A percentile compares a stretch with the other conserved stretches of the same genome.
Conservation (phyloP, 2,329 filamentous ascomycete genomes). For the Tolypocladium tropicale region DNA sequence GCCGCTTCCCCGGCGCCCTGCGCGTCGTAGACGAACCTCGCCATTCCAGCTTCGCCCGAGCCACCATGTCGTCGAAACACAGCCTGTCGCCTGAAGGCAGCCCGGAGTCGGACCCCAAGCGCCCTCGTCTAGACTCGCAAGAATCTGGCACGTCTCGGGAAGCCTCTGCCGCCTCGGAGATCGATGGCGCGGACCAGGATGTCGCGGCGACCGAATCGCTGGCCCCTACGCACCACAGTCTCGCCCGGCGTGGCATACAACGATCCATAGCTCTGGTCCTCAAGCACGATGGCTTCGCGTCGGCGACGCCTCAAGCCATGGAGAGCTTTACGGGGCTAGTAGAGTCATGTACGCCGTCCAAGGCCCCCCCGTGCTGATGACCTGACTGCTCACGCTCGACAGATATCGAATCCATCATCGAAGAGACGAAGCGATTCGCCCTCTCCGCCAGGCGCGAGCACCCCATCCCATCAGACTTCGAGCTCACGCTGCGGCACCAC, state of each 20-base stretch:
- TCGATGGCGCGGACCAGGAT: background rate
- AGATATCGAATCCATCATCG: slow-evolving; percentile 41
- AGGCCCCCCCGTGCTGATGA: background rate
- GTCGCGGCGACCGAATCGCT: slow-evolving; percentile 5
- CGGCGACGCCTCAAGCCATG: slow-evolving; percentile 43
- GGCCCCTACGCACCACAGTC: slow-evolving; percentile 19
- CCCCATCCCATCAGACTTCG: slow-evolving; percentile 47
- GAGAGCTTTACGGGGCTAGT: slow-evolving; percentile 46
- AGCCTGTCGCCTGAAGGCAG: slow-evolving; percentile 18
- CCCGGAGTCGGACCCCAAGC: slow-evolving; percentile 19
- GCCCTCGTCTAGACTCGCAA: slow-evolving; percentile 8
- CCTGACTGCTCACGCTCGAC: slow-evolving; percentile 7
- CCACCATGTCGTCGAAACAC: slow-evolving; percentile 26
- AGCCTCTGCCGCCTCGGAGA: background rate
- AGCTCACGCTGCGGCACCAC: slow-evolving; percentile 38
- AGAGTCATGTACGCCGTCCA: slow-evolving; percentile 39
- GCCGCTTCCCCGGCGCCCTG: too few relatives aligned
- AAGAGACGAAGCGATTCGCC: slow-evolving; percentile 35
- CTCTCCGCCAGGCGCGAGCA: slow-evolving; percentile 39
- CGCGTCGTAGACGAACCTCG: too few relatives aligned
- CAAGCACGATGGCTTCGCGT: slow-evolving; percentile 47
- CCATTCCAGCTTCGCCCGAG: slow-evolving; percentile 1
- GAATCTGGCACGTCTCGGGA: background rate
- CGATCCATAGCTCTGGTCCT: slow-evolving; percentile 46
- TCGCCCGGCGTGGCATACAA: slow-evolving; percentile 30